Base-by-base conservation (phyloP, 1,139 yeast species). In the Saccharomycopsis crataegensis region DNA sequence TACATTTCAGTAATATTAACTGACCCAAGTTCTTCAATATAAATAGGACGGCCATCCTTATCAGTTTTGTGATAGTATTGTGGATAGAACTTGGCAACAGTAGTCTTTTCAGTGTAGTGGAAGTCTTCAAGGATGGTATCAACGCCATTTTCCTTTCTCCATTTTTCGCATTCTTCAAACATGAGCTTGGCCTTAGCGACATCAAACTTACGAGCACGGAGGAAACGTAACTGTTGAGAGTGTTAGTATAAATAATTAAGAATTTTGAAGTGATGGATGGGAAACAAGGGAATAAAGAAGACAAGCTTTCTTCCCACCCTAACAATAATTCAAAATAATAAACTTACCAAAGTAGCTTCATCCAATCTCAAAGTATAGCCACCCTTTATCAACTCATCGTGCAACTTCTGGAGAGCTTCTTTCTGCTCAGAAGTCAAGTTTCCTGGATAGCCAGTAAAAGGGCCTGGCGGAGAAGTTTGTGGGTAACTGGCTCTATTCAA, bases 11-110 rank as follows among this genome's bases (percentile, higher is more conserved):
- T 77, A 69, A 93, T 78, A 71, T 91, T 88, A 59, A 93, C 96
- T 55, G 83, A 75, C 55, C 99, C 99, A 61, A 93, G 78, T 69
- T 93, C 96, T 74, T 93, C 99, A 63, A 85, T 78, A 72, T 93
- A 93, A 53, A 90, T 85, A 3, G 99, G 99, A 65, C 99, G 85
- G 50, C 99, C 99, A 59, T 93, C 99, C 65, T 79, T 88, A 70
- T 93, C 99, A 48, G 93, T 88, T 76, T 93, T 91, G 75, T 93
- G 98, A 72, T 93, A 93, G 72, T 91, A 93, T 72, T 91, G 97
- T 37, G 99, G 99, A 70, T 93, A 93, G 72, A 77, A 85, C 67
- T 80, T 78, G 59, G 96, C 96, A 59, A 91, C 96, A 58, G 82
- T 70, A 34, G 95, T 86, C 74, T 93, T 93, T 74, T 93, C 99